A percentile compares a stretch with the other conserved stretches of the same genome.
These are phyloP conservation scores for Cornus kousa DNA, from an alignment of 148 eudicot species.

Conservation along the genomic window DNA sequence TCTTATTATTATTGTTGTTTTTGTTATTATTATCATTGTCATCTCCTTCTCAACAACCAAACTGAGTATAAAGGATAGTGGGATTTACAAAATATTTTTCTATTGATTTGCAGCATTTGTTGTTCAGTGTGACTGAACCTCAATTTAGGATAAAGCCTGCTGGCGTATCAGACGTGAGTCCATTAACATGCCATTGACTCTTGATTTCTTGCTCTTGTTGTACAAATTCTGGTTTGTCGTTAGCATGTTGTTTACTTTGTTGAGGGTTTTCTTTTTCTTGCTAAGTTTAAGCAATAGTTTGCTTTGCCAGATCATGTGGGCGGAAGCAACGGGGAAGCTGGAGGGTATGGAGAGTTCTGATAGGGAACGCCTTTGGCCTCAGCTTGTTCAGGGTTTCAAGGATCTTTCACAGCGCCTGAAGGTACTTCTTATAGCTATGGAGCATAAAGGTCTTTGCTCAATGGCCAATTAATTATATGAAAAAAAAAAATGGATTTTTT, in stretches of 20 bases:
- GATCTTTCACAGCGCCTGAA: conserved; percentile 89
- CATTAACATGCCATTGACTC: conserved; percentile 1
- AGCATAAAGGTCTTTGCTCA: not conserved
- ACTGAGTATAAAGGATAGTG: not conserved
- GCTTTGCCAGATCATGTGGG: conserved; percentile 88
- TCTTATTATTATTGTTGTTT: too few relatives aligned
- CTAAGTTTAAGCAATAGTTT: conserved; percentile 41
- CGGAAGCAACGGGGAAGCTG: conserved; percentile 93
- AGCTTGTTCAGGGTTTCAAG: conserved; percentile 90
- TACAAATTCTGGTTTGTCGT: not conserved
- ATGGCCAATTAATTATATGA: too few relatives aligned
- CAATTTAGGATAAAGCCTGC: conserved; percentile 74
- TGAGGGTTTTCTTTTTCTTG: conserved; percentile 2
- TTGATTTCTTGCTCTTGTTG: not conserved
- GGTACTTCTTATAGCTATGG: conserved; percentile 36
- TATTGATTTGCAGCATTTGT: conserved; percentile 69
- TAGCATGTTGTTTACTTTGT: not conserved
- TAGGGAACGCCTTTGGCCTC: conserved; percentile 96
- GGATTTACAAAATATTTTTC: conserved; percentile 6
- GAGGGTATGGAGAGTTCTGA: conserved; percentile 97
- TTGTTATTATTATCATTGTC: too few relatives aligned
- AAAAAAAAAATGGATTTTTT: too few relatives aligned
- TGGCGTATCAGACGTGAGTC: conserved; percentile 92
- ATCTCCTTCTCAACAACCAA: not conserved
- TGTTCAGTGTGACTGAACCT: conserved; percentile 90